Base-by-base conservation (phyloP, 1,284 basidiomycete species). In the Porodaedalea pini region DNA sequence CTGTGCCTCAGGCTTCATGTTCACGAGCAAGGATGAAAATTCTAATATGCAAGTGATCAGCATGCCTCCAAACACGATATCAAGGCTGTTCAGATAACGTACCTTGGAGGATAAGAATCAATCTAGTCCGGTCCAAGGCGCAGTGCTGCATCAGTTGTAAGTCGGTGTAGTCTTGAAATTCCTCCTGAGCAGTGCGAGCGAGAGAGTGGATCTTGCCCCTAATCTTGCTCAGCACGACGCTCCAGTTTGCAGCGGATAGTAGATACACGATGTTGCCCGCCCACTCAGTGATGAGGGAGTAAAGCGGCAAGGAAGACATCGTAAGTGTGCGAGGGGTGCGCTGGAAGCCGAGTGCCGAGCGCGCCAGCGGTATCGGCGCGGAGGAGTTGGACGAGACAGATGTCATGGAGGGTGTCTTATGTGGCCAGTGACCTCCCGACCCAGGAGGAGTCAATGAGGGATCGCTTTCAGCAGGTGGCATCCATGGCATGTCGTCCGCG, bases 231-330 rank as follows among this genome's bases (percentile, higher is more conserved):
- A 90, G 82, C 17, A 98, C 88, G 6, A 92, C 80, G 32, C 75
- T 73, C 94, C 94, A 98, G 68, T 98, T 97, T 19, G 90, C 90
- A 0, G 91, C 86, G 5, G 94, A 95, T 13, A 98, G 79, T 68
- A 90, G 88, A 69, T 91, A 95, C 43, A 97, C 81, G 64, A 96
- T 86, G 47, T 87, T 84, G 11, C 90, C 88, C 4, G 86, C 79
- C 63, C 80, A 86, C 67, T 85, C 83, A 57, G 80, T 77, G 60
- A 90, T 85, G 32, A 87, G 73, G 13, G 75, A 73, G 62, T 82
- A 83, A 54, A 90, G 74, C 7, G 82, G 77, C 48, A 78, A 69
- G 2, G 79, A 69, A 2, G 83, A 84, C 61, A 78, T 80, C 37
- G 82, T 75, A 13, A 85, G 74, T 5, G 83, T 80, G 68, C 81